A percentile compares a stretch with the other conserved stretches of the same genome.
phyloP scores from a whole-genome alignment of 495 filamentous ascomycete genomes.

The Apiosordaria backusii region DNA sequence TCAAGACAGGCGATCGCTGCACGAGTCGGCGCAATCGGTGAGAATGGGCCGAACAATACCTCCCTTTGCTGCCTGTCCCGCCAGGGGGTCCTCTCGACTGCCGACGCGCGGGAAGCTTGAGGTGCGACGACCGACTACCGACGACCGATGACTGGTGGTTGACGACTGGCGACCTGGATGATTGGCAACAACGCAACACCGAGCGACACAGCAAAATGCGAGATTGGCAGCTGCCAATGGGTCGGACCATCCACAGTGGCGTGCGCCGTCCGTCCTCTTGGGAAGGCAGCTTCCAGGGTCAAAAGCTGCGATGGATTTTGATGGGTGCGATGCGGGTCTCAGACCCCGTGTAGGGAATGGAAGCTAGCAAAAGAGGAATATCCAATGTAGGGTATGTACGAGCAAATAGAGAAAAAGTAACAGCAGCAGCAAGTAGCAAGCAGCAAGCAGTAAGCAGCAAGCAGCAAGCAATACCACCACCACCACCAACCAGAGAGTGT shows the following conservation, averaged over 20 bases:
- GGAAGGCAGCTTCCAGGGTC: neutral
- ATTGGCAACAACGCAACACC: neutral
- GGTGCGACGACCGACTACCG: neutral
- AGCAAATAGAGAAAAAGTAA: no score
- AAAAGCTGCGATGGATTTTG: neutral
- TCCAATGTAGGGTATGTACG: neutral
- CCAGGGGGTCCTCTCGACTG: neutral
- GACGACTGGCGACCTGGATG: neutral
- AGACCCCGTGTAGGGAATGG: neutral
- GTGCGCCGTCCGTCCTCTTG: neutral
- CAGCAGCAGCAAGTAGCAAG: neutral
- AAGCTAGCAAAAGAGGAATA: neutral
- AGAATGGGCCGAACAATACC: neutral
- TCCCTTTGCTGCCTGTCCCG: neutral
- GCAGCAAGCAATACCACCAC: neutral
- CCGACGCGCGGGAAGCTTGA: neutral
- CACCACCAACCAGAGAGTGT: neutral
- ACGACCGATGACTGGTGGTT: neutral
- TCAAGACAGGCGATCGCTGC: slow-evolving; percentile 9
- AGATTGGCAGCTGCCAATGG: slow-evolving; percentile 1
- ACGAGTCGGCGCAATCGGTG: slow-evolving; percentile 8
- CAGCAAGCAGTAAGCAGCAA: slow-evolving; percentile 4
- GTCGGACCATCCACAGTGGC: neutral
- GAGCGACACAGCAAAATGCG: neutral
- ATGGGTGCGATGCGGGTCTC: slow-evolving; percentile 1